Conservation (phyloP, 768 basidiomycete genomes). For the Panaeolus papilionaceus region DNA sequence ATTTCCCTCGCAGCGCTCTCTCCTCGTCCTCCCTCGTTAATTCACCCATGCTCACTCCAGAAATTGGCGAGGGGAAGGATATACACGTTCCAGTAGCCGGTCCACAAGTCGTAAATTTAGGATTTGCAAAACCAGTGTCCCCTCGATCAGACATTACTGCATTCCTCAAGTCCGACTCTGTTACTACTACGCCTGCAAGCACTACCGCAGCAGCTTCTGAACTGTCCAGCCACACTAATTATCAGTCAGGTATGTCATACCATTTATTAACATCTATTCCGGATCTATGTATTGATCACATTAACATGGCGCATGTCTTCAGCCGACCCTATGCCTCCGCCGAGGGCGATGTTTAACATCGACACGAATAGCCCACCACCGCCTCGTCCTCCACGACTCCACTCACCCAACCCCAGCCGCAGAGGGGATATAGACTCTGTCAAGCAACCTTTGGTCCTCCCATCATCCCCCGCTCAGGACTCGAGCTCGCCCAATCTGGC, state of each 20-base stretch:
- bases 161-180: slow-evolving; percentile 12
- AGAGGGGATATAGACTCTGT: slow-evolving; percentile 60
- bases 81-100: slow-evolving; percentile 65
- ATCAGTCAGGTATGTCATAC: slow-evolving; percentile 59
- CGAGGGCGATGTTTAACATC: slow-evolving; percentile 59
- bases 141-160: slow-evolving; percentile 28
- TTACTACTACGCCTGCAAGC: slow-evolving; percentile 25
- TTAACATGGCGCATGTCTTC: background rate
- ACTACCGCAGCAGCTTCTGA: slow-evolving; percentile 31
- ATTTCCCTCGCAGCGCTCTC: slow-evolving; percentile 26
- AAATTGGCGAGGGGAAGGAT: slow-evolving; percentile 66
- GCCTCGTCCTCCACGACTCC: slow-evolving; percentile 67
- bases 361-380: slow-evolving; percentile 53
- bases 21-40: slow-evolving; percentile 26
- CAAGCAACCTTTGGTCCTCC: slow-evolving; percentile 65
- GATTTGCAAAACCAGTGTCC: background rate
- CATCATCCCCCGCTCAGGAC: slow-evolving; percentile 54
- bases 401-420: slow-evolving; percentile 56
- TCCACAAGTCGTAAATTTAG: slow-evolving; percentile 62
- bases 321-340: slow-evolving; percentile 53
- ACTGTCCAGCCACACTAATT: slow-evolving; percentile 53
- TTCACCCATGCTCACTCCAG: slow-evolving; percentile 58
- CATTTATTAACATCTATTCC: background rate
- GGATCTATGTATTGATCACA: slow-evolving; percentile 7
- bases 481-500: slow-evolving; percentile 32